Conservation (phyloP, 139 green algal genomes). For the Eudorina sp. region DNA sequence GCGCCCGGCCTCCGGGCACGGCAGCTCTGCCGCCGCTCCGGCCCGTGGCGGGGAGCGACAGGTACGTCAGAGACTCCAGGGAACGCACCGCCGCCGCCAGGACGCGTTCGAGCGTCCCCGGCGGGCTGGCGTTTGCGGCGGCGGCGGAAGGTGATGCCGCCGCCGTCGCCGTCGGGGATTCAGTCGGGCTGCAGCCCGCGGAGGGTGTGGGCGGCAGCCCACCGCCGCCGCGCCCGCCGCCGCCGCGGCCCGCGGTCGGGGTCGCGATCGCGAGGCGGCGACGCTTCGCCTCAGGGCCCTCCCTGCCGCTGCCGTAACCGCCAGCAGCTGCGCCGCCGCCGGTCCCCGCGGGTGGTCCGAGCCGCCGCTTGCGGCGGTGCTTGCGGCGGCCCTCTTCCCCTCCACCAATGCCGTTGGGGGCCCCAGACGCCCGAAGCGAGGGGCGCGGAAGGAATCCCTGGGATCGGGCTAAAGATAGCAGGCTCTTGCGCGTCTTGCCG, state of each 20-base stretch:
- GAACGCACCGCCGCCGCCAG: conserved; percentile 26
- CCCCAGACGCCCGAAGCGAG: too few species aligned
- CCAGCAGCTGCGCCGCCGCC: too few species aligned
- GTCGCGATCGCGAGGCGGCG: neutral
- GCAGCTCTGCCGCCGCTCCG: neutral
- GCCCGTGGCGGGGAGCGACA: neutral
- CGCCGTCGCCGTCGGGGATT: neutral
- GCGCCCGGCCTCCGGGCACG: neutral
- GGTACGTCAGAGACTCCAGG: conserved; percentile 17
- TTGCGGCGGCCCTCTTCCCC: neutral
- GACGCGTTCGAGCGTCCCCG: neutral
- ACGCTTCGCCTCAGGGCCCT: neutral
- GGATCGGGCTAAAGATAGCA: conserved; percentile 1
- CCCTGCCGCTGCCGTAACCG: neutral
- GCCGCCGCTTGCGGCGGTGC: neutral
- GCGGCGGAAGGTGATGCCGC: neutral
- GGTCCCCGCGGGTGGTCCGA: too few species aligned
- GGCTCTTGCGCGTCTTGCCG: conserved; percentile 26
- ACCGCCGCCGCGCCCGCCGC: neutral
- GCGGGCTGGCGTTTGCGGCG: neutral
- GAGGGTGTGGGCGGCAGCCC: neutral
- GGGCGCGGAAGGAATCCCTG: neutral
- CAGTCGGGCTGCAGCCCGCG: neutral
- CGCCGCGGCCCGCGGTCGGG: neutral
- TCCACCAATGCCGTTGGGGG: too few species aligned